Base-by-base conservation (phyloP, 2,329 filamentous ascomycete genomes). In the Stachybotrys chartarum region DNA sequence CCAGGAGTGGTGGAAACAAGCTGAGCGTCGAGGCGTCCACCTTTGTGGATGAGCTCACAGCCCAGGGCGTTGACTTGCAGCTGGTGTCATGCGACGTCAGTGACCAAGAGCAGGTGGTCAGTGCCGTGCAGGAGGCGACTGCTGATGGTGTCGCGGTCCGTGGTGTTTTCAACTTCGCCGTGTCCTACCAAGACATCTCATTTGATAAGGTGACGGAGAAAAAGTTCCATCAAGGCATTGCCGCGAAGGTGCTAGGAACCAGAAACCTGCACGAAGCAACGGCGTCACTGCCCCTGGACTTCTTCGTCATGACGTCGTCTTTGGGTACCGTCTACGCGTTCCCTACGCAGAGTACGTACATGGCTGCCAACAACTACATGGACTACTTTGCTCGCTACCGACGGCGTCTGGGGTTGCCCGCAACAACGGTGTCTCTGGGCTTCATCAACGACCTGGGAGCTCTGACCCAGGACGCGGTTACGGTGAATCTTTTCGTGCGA, bases 341-440 rank as follows among this genome's bases (percentile, higher is more conserved):
- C 54, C 8, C 53, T 5, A 64, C 60, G 0, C 66, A 68, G 49
- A 50, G 53, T 6, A 59, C 59, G 10, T 69, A 68, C 50, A 61
- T 62, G 5, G 62, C 63, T 0, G 66, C 58, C 24, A 66, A 67
- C 57, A 63, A 56, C 32, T 71, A 65, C 60, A 60, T 64, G 35
- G 66, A 68, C 12, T 54, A 56, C 3, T 66, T 69, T 48, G 63
- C 61, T 1, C 60, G 64, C 7, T 61, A 64, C 30, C 64, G 66
- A 5, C 61, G 57, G 2, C 49, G 44, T 1, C 49, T 61, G 4
- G 62, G 63, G 7, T 56, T 68, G 10, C 60, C 61, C 1, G 66
- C 65, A 1, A 58, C 63, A 5, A 62, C 63, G 1, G 56, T 61
- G 1, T 56, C 61, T 0, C 61, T 63, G 17, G 60, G 66, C 8